These are phyloP conservation scores for Triangularia verruculosa DNA, from an alignment of 2,329 filamentous ascomycete species.

Conservation along the genomic window DNA sequence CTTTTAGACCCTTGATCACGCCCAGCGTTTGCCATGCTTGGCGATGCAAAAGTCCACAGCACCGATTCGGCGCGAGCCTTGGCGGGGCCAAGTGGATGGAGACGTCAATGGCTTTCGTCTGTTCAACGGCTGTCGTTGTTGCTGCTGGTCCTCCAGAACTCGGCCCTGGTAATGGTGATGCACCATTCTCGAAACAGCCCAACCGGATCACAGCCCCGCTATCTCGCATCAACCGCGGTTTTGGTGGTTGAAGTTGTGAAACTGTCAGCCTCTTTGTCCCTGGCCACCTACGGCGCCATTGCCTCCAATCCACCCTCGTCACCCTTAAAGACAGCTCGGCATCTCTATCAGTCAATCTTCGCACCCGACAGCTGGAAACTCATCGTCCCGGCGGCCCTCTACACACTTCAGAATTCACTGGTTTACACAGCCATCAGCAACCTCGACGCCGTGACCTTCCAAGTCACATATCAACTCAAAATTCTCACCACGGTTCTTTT, in stretches of 20 bases:
- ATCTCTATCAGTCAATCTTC: slow-evolving; percentile 41
- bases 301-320: slow-evolving; percentile 13
- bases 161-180: slow-evolving; percentile 26
- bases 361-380: slow-evolving; percentile 29
- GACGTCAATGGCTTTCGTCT: slow-evolving; percentile 18
- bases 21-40: slow-evolving; percentile 5
- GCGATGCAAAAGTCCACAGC: slow-evolving; percentile 15
- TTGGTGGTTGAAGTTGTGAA: slow-evolving; percentile 67
- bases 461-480: slow-evolving; percentile 32
- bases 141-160: slow-evolving; percentile 26
- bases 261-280: slow-evolving; percentile 57
- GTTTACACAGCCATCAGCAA: slow-evolving; percentile 31
- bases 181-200: slow-evolving; percentile 24
- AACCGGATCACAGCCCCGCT: slow-evolving; percentile 39
- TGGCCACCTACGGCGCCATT: slow-evolving; percentile 56
- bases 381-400: slow-evolving; percentile 30
- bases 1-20: background rate
- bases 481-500: slow-evolving; percentile 31
- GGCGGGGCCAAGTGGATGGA: slow-evolving; percentile 1
- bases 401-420: slow-evolving; percentile 31
- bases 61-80: slow-evolving; percentile 7
- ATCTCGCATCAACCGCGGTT: slow-evolving; percentile 65
- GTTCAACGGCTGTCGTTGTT: slow-evolving; percentile 22
- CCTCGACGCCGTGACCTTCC: slow-evolving; percentile 29
- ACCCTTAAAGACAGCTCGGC: background rate